Conservation (phyloP, 2,329 filamentous ascomycete species). For the Pleomassaria siparia region DNA sequence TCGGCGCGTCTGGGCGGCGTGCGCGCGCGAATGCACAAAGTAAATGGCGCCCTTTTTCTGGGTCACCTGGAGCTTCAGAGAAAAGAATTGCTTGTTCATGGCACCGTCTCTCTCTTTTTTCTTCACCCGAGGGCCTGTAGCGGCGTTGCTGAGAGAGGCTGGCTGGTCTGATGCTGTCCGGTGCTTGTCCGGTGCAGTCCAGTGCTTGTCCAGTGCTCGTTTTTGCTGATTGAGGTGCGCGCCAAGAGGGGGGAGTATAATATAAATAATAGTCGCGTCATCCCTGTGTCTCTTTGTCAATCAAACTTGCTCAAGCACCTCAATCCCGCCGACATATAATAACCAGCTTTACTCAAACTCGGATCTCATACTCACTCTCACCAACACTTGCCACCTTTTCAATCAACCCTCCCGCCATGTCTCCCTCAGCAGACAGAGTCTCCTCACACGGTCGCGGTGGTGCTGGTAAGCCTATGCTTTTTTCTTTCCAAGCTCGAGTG, state of each 20-base stretch:
- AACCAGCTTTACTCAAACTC: background rate
- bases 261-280: conserved; percentile 16
- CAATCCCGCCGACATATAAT: background rate
- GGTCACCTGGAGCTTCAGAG: conserved; percentile 29
- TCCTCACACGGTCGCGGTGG: conserved; percentile 74
- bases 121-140: conserved; percentile 1
- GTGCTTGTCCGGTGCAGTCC: too few relatives aligned
- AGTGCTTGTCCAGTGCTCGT: background rate
- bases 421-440: conserved; percentile 26
- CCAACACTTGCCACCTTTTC: background rate
- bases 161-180: too few relatives aligned
- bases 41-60: conserved; percentile 16
- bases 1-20: conserved; percentile 22
- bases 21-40: conserved; percentile 17
- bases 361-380: background rate
- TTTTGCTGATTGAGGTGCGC: conserved; percentile 4
- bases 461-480: conserved; percentile 55
- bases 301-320: conserved; percentile 2
- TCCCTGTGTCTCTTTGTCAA: conserved; percentile 16
- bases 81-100: conserved; percentile 16
- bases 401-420: conserved; percentile 15
- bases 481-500: background rate
- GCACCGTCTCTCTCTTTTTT: conserved; percentile 4
- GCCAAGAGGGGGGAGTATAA: conserved; percentile 13
- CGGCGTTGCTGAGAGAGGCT: too few relatives aligned